Percentiles rank a stretch among this genome's conserved stretches.
Conservation (phyloP, 2,329 filamentous ascomycete genomes). For the Pseudopithomyces maydicus region DNA sequence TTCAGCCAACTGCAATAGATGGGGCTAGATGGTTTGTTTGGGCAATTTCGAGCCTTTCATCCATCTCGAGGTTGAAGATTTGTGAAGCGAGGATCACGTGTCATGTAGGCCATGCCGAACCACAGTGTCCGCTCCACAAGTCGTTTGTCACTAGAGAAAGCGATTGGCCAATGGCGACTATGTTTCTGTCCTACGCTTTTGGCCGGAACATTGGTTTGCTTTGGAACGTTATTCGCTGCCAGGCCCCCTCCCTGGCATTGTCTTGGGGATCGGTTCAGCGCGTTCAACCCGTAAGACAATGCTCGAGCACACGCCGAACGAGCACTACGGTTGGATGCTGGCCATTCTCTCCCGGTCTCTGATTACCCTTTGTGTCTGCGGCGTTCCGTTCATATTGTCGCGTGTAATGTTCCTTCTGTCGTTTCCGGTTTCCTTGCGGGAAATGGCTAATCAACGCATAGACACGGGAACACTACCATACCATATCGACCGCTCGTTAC, state of each 20-base stretch:
- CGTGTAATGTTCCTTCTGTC: conserved; percentile 25
- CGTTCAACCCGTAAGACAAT: conserved; percentile 33
- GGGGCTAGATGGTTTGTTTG: conserved; percentile 29
- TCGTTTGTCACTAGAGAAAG: conserved; percentile 27
- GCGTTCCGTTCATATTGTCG: conserved; percentile 26
- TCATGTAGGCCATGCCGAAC: conserved; percentile 38
- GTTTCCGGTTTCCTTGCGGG: conserved; percentile 28
- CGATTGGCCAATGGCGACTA: conserved; percentile 37
- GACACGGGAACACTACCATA: conserved; percentile 36
- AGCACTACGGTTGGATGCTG: conserved; percentile 25
- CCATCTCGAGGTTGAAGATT: conserved; percentile 39
- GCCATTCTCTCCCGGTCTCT: conserved; percentile 18
- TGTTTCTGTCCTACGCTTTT: conserved; percentile 24
- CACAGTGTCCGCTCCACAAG: conserved; percentile 30
- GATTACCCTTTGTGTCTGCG: conserved; percentile 22
- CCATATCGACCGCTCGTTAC: conserved; percentile 27
- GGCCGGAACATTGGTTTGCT: conserved; percentile 25
- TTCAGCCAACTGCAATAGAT: conserved; percentile 33
- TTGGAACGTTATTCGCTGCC: conserved; percentile 24
- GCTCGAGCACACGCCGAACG: conserved; percentile 20
- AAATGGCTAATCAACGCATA: conserved; percentile 44
- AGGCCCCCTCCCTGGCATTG: conserved; percentile 18
- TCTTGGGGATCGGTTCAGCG: conserved; percentile 23
- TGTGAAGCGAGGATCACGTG: conserved; percentile 49
- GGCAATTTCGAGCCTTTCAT: conserved; percentile 39